Conservation (phyloP, 2,329 filamentous ascomycete genomes). For the Fusarium agapanthi region DNA sequence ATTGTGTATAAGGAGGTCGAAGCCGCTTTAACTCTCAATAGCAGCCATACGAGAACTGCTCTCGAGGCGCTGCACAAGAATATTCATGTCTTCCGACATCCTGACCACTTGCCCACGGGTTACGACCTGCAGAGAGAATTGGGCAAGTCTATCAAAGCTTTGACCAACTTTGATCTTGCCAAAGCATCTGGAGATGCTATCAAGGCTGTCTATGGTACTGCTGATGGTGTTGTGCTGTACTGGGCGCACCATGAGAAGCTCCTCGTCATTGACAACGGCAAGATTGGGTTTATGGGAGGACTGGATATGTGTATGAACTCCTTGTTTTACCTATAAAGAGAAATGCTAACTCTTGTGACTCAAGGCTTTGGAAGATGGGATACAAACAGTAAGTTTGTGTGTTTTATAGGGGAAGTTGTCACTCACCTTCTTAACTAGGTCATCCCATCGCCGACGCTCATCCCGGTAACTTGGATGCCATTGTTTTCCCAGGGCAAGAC, state of each 20-base stretch:
- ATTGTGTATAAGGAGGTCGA: conserved; percentile 95
- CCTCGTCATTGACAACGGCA: conserved; percentile 77
- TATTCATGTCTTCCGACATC: conserved; percentile 81
- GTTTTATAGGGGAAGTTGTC: not conserved
- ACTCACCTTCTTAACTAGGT: conserved; percentile 44
- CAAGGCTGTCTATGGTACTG: conserved; percentile 82
- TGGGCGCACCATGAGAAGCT: conserved; percentile 97
- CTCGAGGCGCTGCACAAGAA: conserved; percentile 12
- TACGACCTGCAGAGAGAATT: conserved; percentile 75
- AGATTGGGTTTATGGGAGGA: conserved; percentile 88
- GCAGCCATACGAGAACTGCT: conserved; percentile 36
- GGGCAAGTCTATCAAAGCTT: conserved; percentile 64
- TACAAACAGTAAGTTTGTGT: conserved; percentile 68
- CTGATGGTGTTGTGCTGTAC: conserved; percentile 83
- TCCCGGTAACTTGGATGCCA: conserved; percentile 76
- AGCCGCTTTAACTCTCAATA: conserved; percentile 73
- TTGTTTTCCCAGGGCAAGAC: conserved; percentile 88
- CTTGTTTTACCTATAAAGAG: accelerated
- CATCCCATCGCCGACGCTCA: conserved; percentile 88
- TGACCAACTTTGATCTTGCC: conserved; percentile 63
- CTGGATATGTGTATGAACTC: conserved; percentile 74
- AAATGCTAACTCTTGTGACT: conserved; percentile 21
- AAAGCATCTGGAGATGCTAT: conserved; percentile 77
- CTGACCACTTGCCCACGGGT: conserved; percentile 82
- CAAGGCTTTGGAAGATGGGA: conserved; percentile 84